Percentiles rank a stretch among this genome's conserved stretches.
phyloP scores from a whole-genome alignment of 495 filamentous ascomycete genomes.

The Eremomyces bilateralis region DNA sequence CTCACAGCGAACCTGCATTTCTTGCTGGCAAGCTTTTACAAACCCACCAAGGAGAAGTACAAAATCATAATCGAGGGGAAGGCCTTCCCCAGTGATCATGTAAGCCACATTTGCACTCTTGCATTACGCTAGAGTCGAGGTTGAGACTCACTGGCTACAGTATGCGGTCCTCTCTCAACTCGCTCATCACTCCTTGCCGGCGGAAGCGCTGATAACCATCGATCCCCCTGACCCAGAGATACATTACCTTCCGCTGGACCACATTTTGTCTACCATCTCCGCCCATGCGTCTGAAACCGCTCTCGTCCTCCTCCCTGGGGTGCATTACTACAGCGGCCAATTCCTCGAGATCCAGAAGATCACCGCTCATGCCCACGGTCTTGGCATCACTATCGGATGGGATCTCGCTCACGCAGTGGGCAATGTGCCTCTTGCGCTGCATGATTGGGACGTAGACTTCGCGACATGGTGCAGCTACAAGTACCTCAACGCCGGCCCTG shows the following conservation, averaged over 20 bases:
- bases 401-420: constrained; percentile 90
- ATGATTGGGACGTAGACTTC: constrained; percentile 91
- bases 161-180: constrained; percentile 83
- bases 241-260: constrained; percentile 40
- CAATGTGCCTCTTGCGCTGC: constrained; percentile 63
- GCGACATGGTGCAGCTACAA: constrained; percentile 98
- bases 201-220: constrained; percentile 54
- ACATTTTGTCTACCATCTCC: constrained; percentile 57
- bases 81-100: constrained; percentile 88
- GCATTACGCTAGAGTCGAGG: neutral
- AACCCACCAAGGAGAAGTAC: constrained; percentile 46
- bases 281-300: constrained; percentile 56
- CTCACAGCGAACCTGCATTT: constrained; percentile 83
- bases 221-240: constrained; percentile 30
- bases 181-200: constrained; percentile 48
- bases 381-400: constrained; percentile 70
- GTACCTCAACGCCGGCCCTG: constrained; percentile 83
- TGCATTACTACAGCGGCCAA: constrained; percentile 93
- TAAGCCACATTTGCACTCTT: constrained; percentile 22
- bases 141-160: constrained; percentile 20
- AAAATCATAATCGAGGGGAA: constrained; percentile 89
- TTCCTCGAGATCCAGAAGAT: constrained; percentile 71
- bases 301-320: constrained; percentile 64
- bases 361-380: constrained; percentile 54
- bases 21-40: constrained; percentile 81